These are phyloP conservation scores for Penicillium maclennaniae DNA, from an alignment of 495 filamentous ascomycete genomes.

Conservation along the genomic window DNA sequence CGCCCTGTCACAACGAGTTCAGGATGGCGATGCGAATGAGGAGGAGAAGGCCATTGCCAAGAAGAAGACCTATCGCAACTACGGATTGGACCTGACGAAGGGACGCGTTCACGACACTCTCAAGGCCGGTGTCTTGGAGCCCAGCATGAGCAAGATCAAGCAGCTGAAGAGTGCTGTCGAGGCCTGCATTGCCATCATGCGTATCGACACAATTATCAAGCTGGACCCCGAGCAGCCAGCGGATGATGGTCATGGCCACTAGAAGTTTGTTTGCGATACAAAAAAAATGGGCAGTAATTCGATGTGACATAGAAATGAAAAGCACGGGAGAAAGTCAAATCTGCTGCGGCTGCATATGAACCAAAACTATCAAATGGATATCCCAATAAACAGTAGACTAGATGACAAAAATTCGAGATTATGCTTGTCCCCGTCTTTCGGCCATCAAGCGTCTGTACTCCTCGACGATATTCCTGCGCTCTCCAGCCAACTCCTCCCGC, in stretches of 20 bases:
- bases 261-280: conserved; percentile 13
- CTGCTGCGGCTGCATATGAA: conserved; percentile 24
- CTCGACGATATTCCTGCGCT: conserved; percentile 74
- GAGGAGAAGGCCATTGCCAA: conserved; percentile 84
- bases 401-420: neutral
- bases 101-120: conserved; percentile 90
- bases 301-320: conserved; percentile 31
- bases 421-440: conserved; percentile 47
- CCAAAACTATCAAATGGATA: conserved; percentile 14
- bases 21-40: conserved; percentile 75
- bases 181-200: conserved; percentile 98
- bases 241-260: conserved; percentile 58
- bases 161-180: conserved; percentile 98
- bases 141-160: conserved; percentile 96
- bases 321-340: conserved; percentile 14
- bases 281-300: conserved; percentile 26
- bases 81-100: conserved; percentile 85
- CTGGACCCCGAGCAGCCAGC: conserved; percentile 83
- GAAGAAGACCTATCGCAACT: conserved; percentile 97
- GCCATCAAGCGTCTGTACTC: conserved; percentile 79
- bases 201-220: conserved; percentile 98
- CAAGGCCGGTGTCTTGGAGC: conserved; percentile 93
- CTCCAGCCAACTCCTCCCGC: conserved; percentile 74
- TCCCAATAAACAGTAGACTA: conserved; percentile 4
- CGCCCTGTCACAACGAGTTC: conserved; percentile 85